Evolutionary conservation across 2,329 filamentous ascomycete genomes (phyloP).

Genomic region (Coniochaeta sp.): DNA sequence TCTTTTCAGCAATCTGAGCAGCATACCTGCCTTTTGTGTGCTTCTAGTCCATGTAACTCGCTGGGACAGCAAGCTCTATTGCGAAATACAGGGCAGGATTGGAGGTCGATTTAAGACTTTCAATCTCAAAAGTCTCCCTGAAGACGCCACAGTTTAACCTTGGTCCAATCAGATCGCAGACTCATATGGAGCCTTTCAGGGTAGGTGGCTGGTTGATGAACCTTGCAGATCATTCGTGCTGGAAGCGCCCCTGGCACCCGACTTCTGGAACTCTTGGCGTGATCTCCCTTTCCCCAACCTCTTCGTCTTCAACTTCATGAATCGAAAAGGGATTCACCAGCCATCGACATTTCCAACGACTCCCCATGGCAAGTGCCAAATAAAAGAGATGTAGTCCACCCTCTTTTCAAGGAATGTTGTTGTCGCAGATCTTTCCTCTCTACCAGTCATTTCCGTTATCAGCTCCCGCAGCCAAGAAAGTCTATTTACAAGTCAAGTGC

Average conservation of each 20-base stretch:
- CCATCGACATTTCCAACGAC: neutral
- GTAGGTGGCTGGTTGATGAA: neutral
- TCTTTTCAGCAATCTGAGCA: no score
- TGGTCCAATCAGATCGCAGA: no score
- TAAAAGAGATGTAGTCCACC: neutral
- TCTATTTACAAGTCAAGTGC: neutral
- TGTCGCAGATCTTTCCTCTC: conserved; percentile 3
- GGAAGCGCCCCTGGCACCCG: neutral
- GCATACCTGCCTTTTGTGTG: no score
- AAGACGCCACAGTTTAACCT: no score
- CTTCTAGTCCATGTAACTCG: no score
- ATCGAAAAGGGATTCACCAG: neutral
- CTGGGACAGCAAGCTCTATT: no score
- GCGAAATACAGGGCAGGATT: no score
- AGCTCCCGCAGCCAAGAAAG: neutral
- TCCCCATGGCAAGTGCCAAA: neutral
- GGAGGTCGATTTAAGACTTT: no score
- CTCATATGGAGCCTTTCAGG: no score
- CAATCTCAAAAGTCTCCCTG: no score
- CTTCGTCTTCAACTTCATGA: neutral
- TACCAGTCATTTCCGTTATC: conserved; percentile 5
- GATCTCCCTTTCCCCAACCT: neutral
- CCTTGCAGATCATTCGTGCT: neutral
- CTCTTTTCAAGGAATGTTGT: neutral
- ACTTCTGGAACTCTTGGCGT: neutral